Evolutionary conservation across 2,329 filamentous ascomycete species (phyloP).

Genomic region (Diaporthe velutina): DNA sequence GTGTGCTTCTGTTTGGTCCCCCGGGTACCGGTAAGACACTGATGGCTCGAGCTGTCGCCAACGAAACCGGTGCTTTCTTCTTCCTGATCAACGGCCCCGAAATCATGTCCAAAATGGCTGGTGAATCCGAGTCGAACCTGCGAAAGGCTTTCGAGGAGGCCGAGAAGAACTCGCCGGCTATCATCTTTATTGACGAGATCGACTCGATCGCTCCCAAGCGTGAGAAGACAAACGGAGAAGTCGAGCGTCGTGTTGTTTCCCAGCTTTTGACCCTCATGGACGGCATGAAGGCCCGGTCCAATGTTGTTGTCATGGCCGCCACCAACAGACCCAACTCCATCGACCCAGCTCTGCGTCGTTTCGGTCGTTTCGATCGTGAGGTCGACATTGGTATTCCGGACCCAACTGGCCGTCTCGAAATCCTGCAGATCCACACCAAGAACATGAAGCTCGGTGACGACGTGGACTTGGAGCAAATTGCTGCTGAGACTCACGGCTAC

Average conservation of each 20-base stretch:
- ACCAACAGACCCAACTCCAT: constrained; percentile 99
- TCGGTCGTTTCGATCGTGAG: constrained; percentile 98
- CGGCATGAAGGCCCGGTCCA: constrained; percentile 99
- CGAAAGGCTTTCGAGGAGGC: constrained; percentile 99
- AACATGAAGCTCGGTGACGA: constrained; percentile 99
- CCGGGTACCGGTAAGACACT: constrained; percentile 99
- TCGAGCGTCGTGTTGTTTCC: constrained; percentile 97
- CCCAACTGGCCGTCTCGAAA: constrained; percentile 97
- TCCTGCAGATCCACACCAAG: constrained; percentile 99
- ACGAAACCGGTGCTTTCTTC: constrained; percentile 99
- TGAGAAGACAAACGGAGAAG: constrained; percentile 99
- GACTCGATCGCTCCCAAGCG: constrained; percentile 99
- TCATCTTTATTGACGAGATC: constrained; percentile 99
- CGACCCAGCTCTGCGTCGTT: constrained; percentile 95
- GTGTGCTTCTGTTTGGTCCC: constrained; percentile 96
- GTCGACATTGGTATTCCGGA: constrained; percentile 99
- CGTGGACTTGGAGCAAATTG: constrained; percentile 96
- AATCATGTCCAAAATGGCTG: constrained; percentile 99
- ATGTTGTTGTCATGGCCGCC: constrained; percentile 98
- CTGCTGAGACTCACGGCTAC: constrained; percentile 97
- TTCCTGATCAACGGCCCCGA: constrained; percentile 99
- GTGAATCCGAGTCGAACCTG: constrained; percentile 98
- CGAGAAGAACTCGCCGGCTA: constrained; percentile 98
- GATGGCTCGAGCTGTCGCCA: constrained; percentile 98
- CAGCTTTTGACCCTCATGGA: constrained; percentile 98